Evolutionary conservation across 805 yeast species (phyloP).

Genomic region (Wickerhamomyces strasburgensis): DNA sequence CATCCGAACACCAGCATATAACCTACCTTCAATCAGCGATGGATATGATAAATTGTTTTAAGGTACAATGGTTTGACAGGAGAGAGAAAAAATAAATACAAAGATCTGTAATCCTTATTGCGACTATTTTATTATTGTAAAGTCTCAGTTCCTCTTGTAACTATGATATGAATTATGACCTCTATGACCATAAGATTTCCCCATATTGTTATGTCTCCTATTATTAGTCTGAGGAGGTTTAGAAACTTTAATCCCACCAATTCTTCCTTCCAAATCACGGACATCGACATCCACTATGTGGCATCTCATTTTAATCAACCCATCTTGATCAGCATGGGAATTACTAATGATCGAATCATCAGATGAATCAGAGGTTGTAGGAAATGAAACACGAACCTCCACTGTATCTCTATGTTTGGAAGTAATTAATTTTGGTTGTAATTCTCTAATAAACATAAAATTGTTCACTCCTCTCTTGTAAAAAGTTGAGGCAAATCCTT

Average conservation of each 20-base stretch:
- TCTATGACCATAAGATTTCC: not conserved
- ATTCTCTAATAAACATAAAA: constrained; percentile 47
- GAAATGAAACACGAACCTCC: constrained; percentile 38
- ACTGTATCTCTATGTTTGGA: constrained; percentile 34
- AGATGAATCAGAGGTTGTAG: too few relatives aligned
- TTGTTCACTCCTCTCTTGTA: constrained; percentile 43
- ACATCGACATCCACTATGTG: constrained; percentile 38
- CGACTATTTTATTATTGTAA: too few relatives aligned
- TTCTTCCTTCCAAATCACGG: constrained; percentile 36
- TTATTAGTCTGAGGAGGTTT: constrained; percentile 1
- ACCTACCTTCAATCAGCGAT: too few relatives aligned
- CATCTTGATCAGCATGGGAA: constrained; percentile 19
- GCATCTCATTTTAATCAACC: constrained; percentile 30
- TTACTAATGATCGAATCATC: too few relatives aligned
- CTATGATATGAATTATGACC: not conserved
- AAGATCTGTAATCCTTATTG: too few relatives aligned
- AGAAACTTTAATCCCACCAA: constrained; percentile 24
- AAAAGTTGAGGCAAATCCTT: constrained; percentile 46
- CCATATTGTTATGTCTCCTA: not conserved
- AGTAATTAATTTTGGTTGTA: constrained; percentile 41
- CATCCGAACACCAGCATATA: too few relatives aligned
- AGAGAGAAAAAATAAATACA: too few relatives aligned
- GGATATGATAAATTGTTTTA: too few relatives aligned
- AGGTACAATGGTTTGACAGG: too few relatives aligned
- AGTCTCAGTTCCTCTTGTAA: not conserved